A percentile compares a stretch with the other conserved stretches of the same genome.
Evolutionary conservation across 495 filamentous ascomycete genomes (phyloP).

Genomic region (Tuber indicum): DNA sequence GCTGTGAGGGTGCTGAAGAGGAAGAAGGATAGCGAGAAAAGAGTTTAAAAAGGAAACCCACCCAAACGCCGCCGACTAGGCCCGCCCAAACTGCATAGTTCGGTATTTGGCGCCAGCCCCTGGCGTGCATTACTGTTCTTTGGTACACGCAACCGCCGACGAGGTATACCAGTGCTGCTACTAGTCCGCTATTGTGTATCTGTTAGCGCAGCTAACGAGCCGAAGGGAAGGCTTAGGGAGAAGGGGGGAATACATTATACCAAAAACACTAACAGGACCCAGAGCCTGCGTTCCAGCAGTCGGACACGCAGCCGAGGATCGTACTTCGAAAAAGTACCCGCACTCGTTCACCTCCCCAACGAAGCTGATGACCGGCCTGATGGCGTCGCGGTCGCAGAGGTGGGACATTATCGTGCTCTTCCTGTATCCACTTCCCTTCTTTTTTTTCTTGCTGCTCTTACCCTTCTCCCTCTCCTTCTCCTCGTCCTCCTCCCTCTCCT

Average conservation of each 20-base stretch:
- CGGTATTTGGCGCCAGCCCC: slow-evolving; percentile 91
- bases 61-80: slow-evolving; percentile 74
- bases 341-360: slow-evolving; percentile 80
- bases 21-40: slow-evolving; percentile 16
- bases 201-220: slow-evolving; percentile 14
- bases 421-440: slow-evolving; percentile 34
- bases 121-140: slow-evolving; percentile 85
- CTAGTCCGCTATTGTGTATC: slow-evolving; percentile 19
- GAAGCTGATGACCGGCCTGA: slow-evolving; percentile 60
- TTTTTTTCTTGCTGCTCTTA: not conserved
- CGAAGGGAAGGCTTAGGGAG: not conserved
- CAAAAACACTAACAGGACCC: slow-evolving; percentile 82
- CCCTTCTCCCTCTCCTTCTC: slow-evolving; percentile 43
- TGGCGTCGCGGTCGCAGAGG: slow-evolving; percentile 75
- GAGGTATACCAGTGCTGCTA: slow-evolving; percentile 75
- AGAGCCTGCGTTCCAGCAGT: slow-evolving; percentile 59
- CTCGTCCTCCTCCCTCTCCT: too few relatives aligned
- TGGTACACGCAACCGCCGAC: slow-evolving; percentile 93
- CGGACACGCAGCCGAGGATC: slow-evolving; percentile 77
- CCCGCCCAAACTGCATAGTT: slow-evolving; percentile 91
- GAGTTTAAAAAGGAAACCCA: slow-evolving; percentile 48
- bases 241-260: slow-evolving; percentile 61
- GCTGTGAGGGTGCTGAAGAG: not conserved
- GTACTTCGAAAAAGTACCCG: slow-evolving; percentile 95
- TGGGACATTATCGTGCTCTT: slow-evolving; percentile 90